A percentile compares a stretch with the other conserved stretches of the same genome.
These are phyloP conservation scores for Cladosporium sp. DNA, from an alignment of 2,329 filamentous ascomycete genomes.

Conservation along the genomic window DNA sequence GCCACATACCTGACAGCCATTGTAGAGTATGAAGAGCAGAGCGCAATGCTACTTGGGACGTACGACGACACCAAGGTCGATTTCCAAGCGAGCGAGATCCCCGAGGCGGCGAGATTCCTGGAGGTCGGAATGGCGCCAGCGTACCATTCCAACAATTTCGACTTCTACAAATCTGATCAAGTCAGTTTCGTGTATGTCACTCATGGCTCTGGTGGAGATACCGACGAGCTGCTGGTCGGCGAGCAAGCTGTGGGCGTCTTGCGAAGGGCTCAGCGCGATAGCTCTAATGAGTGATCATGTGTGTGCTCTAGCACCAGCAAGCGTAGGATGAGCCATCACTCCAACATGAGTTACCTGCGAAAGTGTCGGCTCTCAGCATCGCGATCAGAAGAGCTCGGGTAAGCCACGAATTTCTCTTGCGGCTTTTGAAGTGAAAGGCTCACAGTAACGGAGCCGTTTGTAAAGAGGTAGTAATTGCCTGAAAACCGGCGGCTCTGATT, in stretches of 20 bases:
- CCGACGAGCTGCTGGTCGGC: background rate
- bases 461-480: no score
- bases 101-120: background rate
- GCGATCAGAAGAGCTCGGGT: no score
- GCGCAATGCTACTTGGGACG: background rate
- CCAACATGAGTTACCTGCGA: no score
- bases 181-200: background rate
- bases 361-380: no score
- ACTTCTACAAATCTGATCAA: background rate
- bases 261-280: background rate
- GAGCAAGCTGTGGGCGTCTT: background rate
- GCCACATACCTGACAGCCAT: background rate
- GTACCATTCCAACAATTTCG: background rate
- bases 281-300: no score
- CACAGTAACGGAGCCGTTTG: no score
- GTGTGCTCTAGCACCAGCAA: no score
- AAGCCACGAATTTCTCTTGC: no score
- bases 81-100: background rate
- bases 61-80: background rate
- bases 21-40: background rate
- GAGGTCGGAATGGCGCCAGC: slow-evolving; percentile 8
- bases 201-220: background rate
- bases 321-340: no score
- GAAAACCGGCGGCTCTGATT: no score
- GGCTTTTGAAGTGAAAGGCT: no score